phyloP scores from a whole-genome alignment of 345 rosid genomes.

The Camelina laxa region DNA sequence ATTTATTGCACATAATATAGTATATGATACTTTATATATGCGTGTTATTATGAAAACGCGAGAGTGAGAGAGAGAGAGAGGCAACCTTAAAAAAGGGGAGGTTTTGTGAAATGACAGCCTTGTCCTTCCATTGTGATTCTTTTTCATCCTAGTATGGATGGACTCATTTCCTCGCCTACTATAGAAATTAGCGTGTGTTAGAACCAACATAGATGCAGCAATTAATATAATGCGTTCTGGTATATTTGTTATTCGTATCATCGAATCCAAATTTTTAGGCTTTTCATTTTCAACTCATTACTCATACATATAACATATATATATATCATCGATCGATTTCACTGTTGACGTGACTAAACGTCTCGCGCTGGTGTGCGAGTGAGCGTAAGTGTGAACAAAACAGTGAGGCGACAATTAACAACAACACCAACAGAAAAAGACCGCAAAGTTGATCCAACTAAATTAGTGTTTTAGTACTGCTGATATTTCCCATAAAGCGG shows the following conservation, averaged over 20 bases:
- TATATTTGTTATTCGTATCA: too few relatives aligned
- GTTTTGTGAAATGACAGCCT: slow-evolving; percentile 9
- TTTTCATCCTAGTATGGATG: neutral
- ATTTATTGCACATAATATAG: neutral
- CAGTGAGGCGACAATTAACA: neutral
- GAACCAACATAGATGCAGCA: too few relatives aligned
- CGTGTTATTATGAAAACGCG: too few relatives aligned
- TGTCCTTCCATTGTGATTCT: neutral
- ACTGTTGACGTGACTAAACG: slow-evolving; percentile 8
- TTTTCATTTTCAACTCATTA: too few relatives aligned
- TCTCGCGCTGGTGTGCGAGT: neutral
- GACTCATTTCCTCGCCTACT: too few relatives aligned
- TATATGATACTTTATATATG: neutral
- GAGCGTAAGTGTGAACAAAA: slow-evolving; percentile 5
- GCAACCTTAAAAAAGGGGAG: slow-evolving; percentile 31
- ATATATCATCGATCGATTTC: neutral
- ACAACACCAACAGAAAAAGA: neutral
- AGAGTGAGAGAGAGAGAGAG: neutral
- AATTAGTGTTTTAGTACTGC: neutral
- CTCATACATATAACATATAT: too few relatives aligned
- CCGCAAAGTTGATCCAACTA: neutral
- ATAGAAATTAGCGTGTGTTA: too few relatives aligned
- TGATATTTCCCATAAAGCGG: neutral
- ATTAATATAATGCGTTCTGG: too few relatives aligned
- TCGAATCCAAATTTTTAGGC: too few relatives aligned